A percentile compares a stretch with the other conserved stretches of the same genome.
Evolutionary conservation across 2,329 filamentous ascomycete genomes (phyloP).

Genomic region (Aspergillus brunneoviolaceus): DNA sequence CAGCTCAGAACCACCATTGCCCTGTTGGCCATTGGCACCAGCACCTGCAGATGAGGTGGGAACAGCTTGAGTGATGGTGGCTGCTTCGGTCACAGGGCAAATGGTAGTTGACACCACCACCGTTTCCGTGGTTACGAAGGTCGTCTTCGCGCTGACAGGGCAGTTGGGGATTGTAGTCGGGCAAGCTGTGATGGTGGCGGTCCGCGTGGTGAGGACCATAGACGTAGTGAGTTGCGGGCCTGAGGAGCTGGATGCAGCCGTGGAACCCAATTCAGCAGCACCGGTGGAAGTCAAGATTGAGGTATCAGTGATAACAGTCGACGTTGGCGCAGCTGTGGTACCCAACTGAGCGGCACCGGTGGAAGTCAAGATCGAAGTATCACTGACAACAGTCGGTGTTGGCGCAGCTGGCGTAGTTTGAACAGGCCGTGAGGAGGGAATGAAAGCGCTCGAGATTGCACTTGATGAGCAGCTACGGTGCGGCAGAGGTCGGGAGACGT

Average conservation of each 20-base stretch:
- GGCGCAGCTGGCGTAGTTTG: not conserved
- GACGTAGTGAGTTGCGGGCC: not conserved
- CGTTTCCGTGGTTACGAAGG: not conserved
- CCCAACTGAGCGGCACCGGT: no score
- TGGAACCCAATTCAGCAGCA: not conserved
- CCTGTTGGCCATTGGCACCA: not conserved
- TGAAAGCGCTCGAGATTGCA: not conserved
- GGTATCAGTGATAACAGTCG: not conserved
- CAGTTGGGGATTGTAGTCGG: not conserved
- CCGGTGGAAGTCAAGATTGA: no score
- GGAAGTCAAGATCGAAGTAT: not conserved
- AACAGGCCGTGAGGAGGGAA: not conserved
- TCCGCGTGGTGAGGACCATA: not conserved
- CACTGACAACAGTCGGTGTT: not conserved
- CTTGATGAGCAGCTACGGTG: not conserved
- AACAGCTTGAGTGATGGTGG: not conserved
- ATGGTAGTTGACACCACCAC: conserved; percentile 1
- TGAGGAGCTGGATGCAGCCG: not conserved
- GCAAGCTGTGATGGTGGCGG: conserved; percentile 1
- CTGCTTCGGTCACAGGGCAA: not conserved
- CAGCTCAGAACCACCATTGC: not conserved
- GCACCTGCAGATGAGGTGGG: not conserved
- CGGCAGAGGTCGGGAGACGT: not conserved
- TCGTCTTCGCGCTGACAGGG: not conserved
- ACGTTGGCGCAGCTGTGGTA: not conserved